Base-by-base conservation (phyloP, 148 eudicot genomes). In the Polygonum maritimum region DNA sequence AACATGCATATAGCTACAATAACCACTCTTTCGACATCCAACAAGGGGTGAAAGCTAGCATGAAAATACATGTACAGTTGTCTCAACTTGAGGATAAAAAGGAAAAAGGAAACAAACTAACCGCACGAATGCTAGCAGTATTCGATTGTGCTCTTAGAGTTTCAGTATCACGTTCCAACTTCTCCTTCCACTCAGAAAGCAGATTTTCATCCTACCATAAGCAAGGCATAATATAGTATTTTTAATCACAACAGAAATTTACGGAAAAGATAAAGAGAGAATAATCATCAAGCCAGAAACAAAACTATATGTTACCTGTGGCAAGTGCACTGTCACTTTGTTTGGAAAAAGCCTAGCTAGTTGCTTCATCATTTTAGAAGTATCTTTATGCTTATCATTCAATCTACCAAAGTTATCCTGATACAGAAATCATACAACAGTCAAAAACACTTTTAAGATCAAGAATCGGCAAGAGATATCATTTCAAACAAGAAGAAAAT, bases 111-210 rank as follows among this genome's bases (percentile, higher is more conserved):
- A 86, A 73, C 88, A 88, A 73, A 81, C 98, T 84, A 78, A 95
- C 99, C 71, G 91, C 78, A 77, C 87, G 93, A 75, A 95, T 84
- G 85, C 84, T 88, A 73, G 70, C 80, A 58, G 84, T 77, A 60
- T 95, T 95, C 67, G 97, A 86, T 60, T 89, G 94, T 9, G 92
- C 90, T 72, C 89, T 89, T 73, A 92, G 75, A 40, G 97, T 95
- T 82, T 91, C 99, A 45, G 81, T 82, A 82, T 95, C 99, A 36
- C 91, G 90, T 77, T 95, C 98, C 87, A 95, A 82, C 81, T 87
- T 90, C 74, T 89, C 87, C 81, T 91, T 95, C 99, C 97, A 92
- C 72, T 88, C 94, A n/a, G 81, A 78, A 26, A 92, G 88, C 62
- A 87, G 78, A 54, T 83, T 77, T 76, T 95, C 99, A 71, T 95